Conservation (phyloP, 352 stramenopile genomes). For the Phytophthora cactorum region DNA sequence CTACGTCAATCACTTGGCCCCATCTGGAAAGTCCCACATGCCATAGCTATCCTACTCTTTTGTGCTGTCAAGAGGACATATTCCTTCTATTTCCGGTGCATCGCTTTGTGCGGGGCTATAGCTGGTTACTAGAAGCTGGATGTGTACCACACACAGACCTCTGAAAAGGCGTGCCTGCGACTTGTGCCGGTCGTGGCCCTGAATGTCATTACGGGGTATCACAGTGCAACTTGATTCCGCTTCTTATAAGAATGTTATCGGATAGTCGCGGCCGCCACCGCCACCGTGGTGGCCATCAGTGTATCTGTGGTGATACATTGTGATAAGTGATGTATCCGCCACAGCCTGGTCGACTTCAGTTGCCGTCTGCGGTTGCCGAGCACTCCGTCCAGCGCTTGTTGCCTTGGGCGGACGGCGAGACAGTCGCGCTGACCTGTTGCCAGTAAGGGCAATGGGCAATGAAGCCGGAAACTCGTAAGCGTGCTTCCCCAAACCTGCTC, state of each 20-base stretch:
- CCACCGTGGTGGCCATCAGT: too few relatives aligned
- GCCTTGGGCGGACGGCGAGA: neutral
- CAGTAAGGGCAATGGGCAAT: conserved; percentile 3
- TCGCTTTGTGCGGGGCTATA: neutral
- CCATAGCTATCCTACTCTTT: conserved; percentile 3
- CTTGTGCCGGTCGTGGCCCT: neutral
- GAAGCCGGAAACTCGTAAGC: conserved; percentile 24
- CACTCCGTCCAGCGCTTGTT: neutral
- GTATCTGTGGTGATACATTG: neutral
- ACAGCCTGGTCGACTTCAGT: too few relatives aligned
- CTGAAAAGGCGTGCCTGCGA: conserved; percentile 8
- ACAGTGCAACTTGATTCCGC: conserved; percentile 16
- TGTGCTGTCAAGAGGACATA: too few relatives aligned
- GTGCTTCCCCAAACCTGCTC: conserved; percentile 28
- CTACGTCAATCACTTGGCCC: neutral
- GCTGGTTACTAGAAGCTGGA: too few relatives aligned
- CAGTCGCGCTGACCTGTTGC: conserved; percentile 5
- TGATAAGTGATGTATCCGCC: too few relatives aligned
- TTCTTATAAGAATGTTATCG: neutral
- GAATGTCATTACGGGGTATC: neutral
- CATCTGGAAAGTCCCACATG: conserved; percentile 1
- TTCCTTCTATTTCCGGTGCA: conserved; percentile 3
- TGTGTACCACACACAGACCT: neutral
- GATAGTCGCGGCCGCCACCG: conserved; percentile 12
- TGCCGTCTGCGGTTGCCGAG: too few relatives aligned